Evolutionary conservation across 2,329 filamentous ascomycete genomes (phyloP), one percentile per base, ranked within the genome.

Genomic region (Intubia oerlemansii): DNA sequence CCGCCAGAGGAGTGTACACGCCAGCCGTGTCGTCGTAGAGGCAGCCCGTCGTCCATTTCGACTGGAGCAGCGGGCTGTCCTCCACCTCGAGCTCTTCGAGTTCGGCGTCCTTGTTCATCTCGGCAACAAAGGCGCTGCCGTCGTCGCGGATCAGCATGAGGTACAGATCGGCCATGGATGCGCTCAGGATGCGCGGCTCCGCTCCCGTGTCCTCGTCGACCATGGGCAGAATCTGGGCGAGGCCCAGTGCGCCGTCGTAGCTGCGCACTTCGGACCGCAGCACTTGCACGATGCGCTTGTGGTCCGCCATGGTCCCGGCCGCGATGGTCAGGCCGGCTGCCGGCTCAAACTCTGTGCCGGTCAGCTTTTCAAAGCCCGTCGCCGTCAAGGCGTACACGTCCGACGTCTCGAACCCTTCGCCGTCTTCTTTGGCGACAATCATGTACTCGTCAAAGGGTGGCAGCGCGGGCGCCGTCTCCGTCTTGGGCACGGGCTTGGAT

Each of bases 191-290:
- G 30, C 73, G 64, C 5, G 80, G 73, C 41, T 92, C 80, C 13
- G 66, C 72, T 10, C 77, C 82, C 0, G 74, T 84, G 38, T 88
- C 79, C 41, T 92, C 88, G 41, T 95, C 88, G 36, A 80, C 66
- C 64, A 95, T 81, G 1, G 84, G 81, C 28, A 93, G 63, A 31
- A 98, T 95, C 43, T 95, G 85, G 25, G 74, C 73, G 30, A 98
- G 62, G 9, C 76, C 79, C 34, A 98, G 65, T 47, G 91, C 80
- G 49, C 74, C 74, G 47, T 95, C 84, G 41, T 93, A 98, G 35
- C 76, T 85, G 34, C 85, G 66, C 15, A 95, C 69, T 43, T 95
- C 85, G 2, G 72, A 80, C 38, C 74, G 77, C 30, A 92, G 59
- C 3, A 92, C 74, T 44, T 95, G 88, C 11, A 95, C 73, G 19